Base-by-base conservation (phyloP, 2,329 filamentous ascomycete genomes). In the Byssoonygena ceratinophila region DNA sequence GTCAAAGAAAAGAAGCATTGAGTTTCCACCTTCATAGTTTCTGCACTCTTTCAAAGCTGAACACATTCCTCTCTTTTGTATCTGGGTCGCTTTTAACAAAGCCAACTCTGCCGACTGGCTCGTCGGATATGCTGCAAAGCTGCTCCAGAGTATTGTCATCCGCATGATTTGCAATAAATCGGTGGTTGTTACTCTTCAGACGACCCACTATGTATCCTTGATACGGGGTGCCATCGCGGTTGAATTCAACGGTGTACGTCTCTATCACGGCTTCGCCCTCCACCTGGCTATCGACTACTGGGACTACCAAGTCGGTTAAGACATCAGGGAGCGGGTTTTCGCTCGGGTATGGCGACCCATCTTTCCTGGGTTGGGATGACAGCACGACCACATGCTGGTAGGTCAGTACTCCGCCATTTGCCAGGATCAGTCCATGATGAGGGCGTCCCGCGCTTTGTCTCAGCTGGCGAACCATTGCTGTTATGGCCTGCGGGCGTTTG, bases 381-480 rank as follows among this genome's bases (percentile, higher is more conserved):
- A 85, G 65, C 44, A 79, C 75, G 0, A 85, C 60, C 2, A 75
- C 80, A 59, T 84, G 76, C 60, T 85, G 80, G 60, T 84, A 82
- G 0, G 79, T 82, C n/a, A 83, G 57, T 27, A 80, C 72, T 0
- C 82, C 82, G 0, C 82, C 82, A 59, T 85, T 85, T 1, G 81
- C 82, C 12, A 85, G 72, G 3, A 85, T 68, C 0, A 85, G 63
- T 1, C 79, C 82, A 12, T 70, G 76, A 2, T 64, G 68, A n/a
- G 23, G 45, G 18, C 46, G 36, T 1, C 69, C 70, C 22, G 68
- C 71, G 0, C 71, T 69, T 7, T 62, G 60, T 8, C 80, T 71
- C 2, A 84, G 62, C 52, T 74, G 68, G 3, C 79, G 74, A 0
- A 71, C 68, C 72, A 82, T 79, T 60, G 76, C 76, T 8, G 74